Evolutionary conservation across 257 asterid species (phyloP).

Genomic region (Nicotiana attenuata): DNA sequence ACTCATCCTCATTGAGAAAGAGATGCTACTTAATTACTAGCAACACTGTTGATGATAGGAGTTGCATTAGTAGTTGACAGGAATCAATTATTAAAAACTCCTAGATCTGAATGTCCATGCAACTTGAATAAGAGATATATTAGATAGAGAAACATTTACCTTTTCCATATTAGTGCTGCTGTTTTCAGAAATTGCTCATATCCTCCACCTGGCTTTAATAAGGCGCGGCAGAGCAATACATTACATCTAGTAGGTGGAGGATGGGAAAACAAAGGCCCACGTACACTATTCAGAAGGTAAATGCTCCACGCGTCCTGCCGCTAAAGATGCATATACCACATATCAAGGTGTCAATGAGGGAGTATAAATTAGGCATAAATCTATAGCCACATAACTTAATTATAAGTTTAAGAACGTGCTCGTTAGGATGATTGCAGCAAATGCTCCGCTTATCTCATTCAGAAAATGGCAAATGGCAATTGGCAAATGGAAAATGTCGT

Average conservation of each 20-base stretch:
- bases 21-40: slow-evolving; percentile 2
- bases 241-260: slow-evolving; percentile 16
- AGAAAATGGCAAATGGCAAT: no score
- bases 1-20: neutral
- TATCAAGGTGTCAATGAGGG: neutral
- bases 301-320: slow-evolving; percentile 31
- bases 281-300: slow-evolving; percentile 16
- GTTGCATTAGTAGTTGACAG: neutral
- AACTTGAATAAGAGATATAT: neutral
- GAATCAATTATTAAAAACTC: neutral
- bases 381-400: neutral
- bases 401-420: neutral
- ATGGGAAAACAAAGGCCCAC: slow-evolving; percentile 13
- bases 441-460: neutral
- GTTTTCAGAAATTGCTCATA: slow-evolving; percentile 26
- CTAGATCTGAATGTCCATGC: neutral
- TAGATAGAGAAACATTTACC: slow-evolving; percentile 17
- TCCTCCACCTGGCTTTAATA: slow-evolving; percentile 32
- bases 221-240: slow-evolving; percentile 28
- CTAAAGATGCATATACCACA: slow-evolving; percentile 20
- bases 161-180: slow-evolving; percentile 19
- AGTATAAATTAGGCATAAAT: neutral
- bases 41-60: neutral
- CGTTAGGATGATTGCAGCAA: neutral
- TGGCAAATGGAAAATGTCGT: no score